Evolutionary conservation across 2,329 filamentous ascomycete genomes (phyloP).

Genomic region (Claviceps digitariae): DNA sequence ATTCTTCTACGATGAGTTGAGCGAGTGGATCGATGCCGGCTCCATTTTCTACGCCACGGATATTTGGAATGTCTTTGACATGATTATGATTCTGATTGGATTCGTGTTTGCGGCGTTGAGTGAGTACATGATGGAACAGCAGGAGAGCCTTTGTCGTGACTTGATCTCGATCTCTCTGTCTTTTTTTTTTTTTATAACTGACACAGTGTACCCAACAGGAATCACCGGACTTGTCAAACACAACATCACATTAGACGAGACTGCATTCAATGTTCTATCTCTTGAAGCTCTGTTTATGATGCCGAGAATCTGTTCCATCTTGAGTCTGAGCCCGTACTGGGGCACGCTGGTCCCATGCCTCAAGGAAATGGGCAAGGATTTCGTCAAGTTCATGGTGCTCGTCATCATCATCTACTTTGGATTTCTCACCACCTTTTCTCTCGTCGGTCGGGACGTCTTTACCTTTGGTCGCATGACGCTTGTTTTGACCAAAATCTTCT

Average conservation of each 20-base stretch:
- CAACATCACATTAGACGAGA: slow-evolving; percentile 52
- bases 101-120: slow-evolving; percentile 56
- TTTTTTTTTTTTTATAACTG: neutral
- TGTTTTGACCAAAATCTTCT: slow-evolving; percentile 69
- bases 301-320: slow-evolving; percentile 73
- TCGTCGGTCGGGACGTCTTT: slow-evolving; percentile 60
- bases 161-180: neutral
- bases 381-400: slow-evolving; percentile 69
- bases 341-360: slow-evolving; percentile 80
- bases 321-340: slow-evolving; percentile 82
- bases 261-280: slow-evolving; percentile 79
- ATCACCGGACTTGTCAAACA: slow-evolving; percentile 29
- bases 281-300: slow-evolving; percentile 84
- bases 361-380: slow-evolving; percentile 90
- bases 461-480: slow-evolving; percentile 56
- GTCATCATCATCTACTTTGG: slow-evolving; percentile 74
- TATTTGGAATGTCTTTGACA: slow-evolving; percentile 65
- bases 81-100: slow-evolving; percentile 62
- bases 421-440: slow-evolving; percentile 76
- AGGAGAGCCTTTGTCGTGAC: neutral
- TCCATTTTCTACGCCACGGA: slow-evolving; percentile 75
- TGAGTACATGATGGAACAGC: slow-evolving; percentile 28
- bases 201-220: slow-evolving; percentile 14
- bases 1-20: slow-evolving; percentile 78
- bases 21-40: slow-evolving; percentile 75